These are phyloP conservation scores for Fusarium coicis DNA, from an alignment of 2,329 filamentous ascomycete genomes.

Conservation along the genomic window DNA sequence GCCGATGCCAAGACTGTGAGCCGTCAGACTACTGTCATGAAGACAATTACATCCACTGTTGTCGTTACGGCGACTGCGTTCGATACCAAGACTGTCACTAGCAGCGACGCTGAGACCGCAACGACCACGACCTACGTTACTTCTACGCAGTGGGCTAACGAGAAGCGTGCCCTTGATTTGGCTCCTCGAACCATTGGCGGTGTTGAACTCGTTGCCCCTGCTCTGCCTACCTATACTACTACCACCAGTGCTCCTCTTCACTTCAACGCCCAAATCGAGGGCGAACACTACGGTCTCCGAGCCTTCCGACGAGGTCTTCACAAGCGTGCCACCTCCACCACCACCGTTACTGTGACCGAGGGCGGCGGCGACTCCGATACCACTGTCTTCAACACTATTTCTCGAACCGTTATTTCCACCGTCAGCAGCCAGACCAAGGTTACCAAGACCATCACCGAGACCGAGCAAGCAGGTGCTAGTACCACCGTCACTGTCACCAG, in stretches of 20 bases:
- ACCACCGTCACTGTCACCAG: slow-evolving; percentile 54
- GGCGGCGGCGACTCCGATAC: slow-evolving; percentile 33
- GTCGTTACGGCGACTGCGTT: slow-evolving; percentile 50
- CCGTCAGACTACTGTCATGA: slow-evolving; percentile 45
- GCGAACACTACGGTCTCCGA: slow-evolving; percentile 29
- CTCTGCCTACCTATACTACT: slow-evolving; percentile 34
- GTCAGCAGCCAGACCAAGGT: slow-evolving; percentile 43
- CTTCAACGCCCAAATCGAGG: slow-evolving; percentile 11
- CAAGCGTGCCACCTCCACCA: slow-evolving; percentile 51
- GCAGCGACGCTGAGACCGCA: slow-evolving; percentile 48
- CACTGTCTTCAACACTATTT: slow-evolving; percentile 45
- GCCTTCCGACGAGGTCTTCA: slow-evolving; percentile 40
- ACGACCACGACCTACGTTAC: slow-evolving; percentile 51
- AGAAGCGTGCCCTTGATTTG: slow-evolving; percentile 48
- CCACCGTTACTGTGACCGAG: slow-evolving; percentile 47
- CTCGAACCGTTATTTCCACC: slow-evolving; percentile 48
- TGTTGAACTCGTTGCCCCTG: slow-evolving; percentile 24
- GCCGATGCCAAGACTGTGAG: slow-evolving; percentile 43
- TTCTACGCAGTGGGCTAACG: slow-evolving; percentile 47
- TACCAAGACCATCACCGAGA: slow-evolving; percentile 49
- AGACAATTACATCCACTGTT: slow-evolving; percentile 47
- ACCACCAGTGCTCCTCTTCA: slow-evolving; percentile 30
- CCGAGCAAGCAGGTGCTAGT: slow-evolving; percentile 49
- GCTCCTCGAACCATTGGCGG: slow-evolving; percentile 42
- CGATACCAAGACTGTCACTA: slow-evolving; percentile 52